Base-by-base conservation (phyloP, 2,329 filamentous ascomycete genomes). In the Penicillium sp. region DNA sequence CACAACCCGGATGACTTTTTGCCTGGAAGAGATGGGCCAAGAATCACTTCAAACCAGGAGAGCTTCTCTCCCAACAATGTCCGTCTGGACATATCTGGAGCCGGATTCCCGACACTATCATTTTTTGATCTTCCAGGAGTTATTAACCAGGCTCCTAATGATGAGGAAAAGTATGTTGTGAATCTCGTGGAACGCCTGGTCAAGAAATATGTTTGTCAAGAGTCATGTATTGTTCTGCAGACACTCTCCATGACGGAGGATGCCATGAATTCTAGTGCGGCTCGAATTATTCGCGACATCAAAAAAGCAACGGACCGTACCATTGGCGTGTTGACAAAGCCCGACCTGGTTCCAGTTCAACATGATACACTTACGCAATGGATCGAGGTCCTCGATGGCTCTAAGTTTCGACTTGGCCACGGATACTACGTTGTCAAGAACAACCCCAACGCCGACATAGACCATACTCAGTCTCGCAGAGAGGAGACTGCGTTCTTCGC, bases 51-150 rank as follows among this genome's bases (percentile, higher is more conserved):
- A 43, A 47, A 9, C 39, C 29, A 76, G 4, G 79, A 82, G 0
- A 79, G 84, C 6, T 93, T 93, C 48, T 87, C 83, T 0, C 88
- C 88, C 0, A 95, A 95, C 47, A 74, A 88, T 0, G 80, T 95
- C 0, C 75, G 80, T 0, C 68, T 95, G 0, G 77, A 87, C 35
- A 87, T 95, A 16, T 78, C 78, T 0, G 83, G 82, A 0, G 83
- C 84, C 0, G 72, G 71, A 0, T 72, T 90, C 0, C 82, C 85
- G 0, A 79, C 85, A 4, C 59, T 95, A 0, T 86, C 82, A 0
- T 93, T 95, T 51, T 90, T 85, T 44, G 88, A 95, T 44, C 71
- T 95, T 0, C 88, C 88, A 0, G 88, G 88, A 0, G 79, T 93
- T 0, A 90, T 94, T 44, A 78, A 80, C 13, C 82, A 82, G 6